Percentiles rank a stretch among this genome's conserved stretches.
Conservation (phyloP, 805 yeast species). For the Saturnispora sanitii region DNA sequence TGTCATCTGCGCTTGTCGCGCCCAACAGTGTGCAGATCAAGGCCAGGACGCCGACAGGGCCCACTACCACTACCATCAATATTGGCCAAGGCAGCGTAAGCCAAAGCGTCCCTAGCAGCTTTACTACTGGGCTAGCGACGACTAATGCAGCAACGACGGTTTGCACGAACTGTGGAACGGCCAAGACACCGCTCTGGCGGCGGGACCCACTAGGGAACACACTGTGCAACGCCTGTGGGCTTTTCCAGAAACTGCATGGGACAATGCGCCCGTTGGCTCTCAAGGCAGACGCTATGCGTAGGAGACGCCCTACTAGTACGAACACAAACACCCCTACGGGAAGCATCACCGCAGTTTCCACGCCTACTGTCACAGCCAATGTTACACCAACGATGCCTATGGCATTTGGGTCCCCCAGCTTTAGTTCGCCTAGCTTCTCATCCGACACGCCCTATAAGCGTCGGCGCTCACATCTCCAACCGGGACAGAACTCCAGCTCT, state of each 20-base stretch:
- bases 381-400: no score
- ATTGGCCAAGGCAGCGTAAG: no score
- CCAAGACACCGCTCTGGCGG: slow-evolving; percentile 55
- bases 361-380: background rate
- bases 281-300: slow-evolving; percentile 65
- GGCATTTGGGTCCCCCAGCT: no score
- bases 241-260: slow-evolving; percentile 51
- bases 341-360: background rate
- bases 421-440: no score
- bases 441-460: no score
- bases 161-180: slow-evolving; percentile 51
- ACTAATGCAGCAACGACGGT: background rate
- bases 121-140: no score
- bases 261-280: slow-evolving; percentile 48
- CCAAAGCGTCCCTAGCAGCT: no score
- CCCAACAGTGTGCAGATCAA: slow-evolving; percentile 8
- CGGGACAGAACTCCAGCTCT: no score
- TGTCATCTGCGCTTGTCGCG: slow-evolving; percentile 8
- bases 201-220: slow-evolving; percentile 51
- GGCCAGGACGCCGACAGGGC: slow-evolving; percentile 8
- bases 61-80: slow-evolving; percentile 4
- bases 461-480: no score
- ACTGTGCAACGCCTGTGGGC: slow-evolving; percentile 55
- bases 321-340: slow-evolving; percentile 11
- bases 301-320: slow-evolving; percentile 38